These are phyloP conservation scores for Pezicula carpinea DNA, from an alignment of 2,329 filamentous ascomycete species.

Conservation along the genomic window DNA sequence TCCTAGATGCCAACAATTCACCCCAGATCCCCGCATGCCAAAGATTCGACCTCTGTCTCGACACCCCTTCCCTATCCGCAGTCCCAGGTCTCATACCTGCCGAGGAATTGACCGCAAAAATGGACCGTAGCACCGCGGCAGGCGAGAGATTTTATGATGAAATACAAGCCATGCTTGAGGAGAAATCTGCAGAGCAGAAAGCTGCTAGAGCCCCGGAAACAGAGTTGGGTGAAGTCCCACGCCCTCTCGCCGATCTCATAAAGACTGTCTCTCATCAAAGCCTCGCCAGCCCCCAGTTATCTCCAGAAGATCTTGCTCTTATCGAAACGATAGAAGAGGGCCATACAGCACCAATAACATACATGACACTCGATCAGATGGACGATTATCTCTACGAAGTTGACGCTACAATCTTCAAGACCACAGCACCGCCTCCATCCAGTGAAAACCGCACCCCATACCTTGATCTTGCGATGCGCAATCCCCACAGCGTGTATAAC, in stretches of 20 bases:
- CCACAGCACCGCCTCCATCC: constrained; percentile 23
- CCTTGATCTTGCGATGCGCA: constrained; percentile 56
- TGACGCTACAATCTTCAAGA: constrained; percentile 30
- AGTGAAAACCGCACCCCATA: constrained; percentile 31
- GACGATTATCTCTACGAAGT: constrained; percentile 68
- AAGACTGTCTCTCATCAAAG: constrained; percentile 21
- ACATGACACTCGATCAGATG: constrained; percentile 65
- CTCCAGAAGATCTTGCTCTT: constrained; percentile 31
- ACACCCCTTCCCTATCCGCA: constrained; percentile 15
- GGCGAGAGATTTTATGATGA: constrained; percentile 23
- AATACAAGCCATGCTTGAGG: constrained; percentile 19
- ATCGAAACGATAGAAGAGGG: constrained; percentile 41
- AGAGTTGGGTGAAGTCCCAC: constrained; percentile 14
- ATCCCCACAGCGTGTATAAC: constrained; percentile 90
- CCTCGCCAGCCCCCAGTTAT: constrained; percentile 10
- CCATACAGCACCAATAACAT: constrained; percentile 52
- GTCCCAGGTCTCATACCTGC: constrained; percentile 21
- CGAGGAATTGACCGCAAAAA: constrained; percentile 19
- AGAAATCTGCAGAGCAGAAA: constrained; percentile 13
- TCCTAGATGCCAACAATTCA: constrained; percentile 84
- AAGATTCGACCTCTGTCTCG: constrained; percentile 63
- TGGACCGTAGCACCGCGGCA: constrained; percentile 18
- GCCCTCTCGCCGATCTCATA: constrained; percentile 24
- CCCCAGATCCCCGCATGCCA: constrained; percentile 70
- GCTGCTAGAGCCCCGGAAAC: constrained; percentile 2